A percentile compares a stretch with the other conserved stretches of the same genome.
These are phyloP conservation scores for Mortierella polycephala DNA, from an alignment of 371 early-diverging fungal genomes.

Conservation along the genomic window DNA sequence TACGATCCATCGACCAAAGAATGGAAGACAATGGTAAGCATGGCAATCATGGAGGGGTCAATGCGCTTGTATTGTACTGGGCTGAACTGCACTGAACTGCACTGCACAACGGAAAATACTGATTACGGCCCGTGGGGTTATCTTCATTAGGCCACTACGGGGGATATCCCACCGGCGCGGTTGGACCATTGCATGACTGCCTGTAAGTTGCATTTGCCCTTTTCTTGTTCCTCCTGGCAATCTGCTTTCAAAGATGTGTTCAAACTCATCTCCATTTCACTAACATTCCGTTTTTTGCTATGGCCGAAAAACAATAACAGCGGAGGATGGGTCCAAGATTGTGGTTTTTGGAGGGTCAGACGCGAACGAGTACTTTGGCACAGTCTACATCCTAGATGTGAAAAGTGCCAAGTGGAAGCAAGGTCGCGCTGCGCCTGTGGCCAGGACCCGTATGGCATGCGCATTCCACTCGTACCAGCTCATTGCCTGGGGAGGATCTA, in stretches of 20 bases:
- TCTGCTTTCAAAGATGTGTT: background rate
- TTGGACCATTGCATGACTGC: slow-evolving; percentile 44
- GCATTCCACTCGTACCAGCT: slow-evolving; percentile 32
- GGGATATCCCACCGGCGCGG: slow-evolving; percentile 34
- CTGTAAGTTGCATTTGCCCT: slow-evolving; percentile 15
- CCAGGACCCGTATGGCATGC: slow-evolving; percentile 42
- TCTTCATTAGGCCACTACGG: slow-evolving; percentile 26
- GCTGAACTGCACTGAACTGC: background rate
- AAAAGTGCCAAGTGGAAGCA: slow-evolving; percentile 33
- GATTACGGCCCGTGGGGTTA: background rate
- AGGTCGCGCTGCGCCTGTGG: slow-evolving; percentile 8
- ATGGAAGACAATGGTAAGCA: slow-evolving; percentile 39
- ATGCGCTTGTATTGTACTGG: no score
- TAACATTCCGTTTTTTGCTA: background rate
- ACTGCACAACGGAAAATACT: background rate
- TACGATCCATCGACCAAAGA: slow-evolving; percentile 17
- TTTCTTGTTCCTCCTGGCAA: background rate
- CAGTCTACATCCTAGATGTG: slow-evolving; percentile 38
- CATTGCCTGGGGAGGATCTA: slow-evolving; percentile 47
- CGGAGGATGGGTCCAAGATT: slow-evolving; percentile 34
- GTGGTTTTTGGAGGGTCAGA: slow-evolving; percentile 41
- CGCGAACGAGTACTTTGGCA: slow-evolving; percentile 10
- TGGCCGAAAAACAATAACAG: slow-evolving; percentile 8
- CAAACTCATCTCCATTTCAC: no score
- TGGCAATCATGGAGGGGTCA: background rate